Conservation (phyloP, 257 asterid species). For the Petunia axillaris region DNA sequence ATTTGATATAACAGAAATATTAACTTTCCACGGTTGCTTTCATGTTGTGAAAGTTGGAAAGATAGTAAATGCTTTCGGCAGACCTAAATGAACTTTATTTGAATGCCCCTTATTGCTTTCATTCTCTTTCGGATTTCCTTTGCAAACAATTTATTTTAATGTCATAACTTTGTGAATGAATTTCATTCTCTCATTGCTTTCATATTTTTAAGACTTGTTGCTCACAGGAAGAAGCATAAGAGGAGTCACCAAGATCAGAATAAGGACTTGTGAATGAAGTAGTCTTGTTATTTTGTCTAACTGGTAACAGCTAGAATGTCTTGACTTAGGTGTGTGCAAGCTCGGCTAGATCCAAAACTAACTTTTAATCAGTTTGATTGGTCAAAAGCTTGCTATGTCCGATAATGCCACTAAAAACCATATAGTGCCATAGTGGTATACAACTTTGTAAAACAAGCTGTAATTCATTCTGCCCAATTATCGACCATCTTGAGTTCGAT, state of each 20-base stretch:
- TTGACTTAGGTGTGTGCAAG: background rate
- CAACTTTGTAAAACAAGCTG: background rate
- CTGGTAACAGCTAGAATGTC: background rate
- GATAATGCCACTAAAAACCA: no score
- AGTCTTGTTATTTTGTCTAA: background rate
- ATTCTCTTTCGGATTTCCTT: no score
- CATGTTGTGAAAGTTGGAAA: background rate
- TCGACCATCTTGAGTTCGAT: background rate
- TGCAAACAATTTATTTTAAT: background rate
- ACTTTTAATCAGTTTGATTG: no score
- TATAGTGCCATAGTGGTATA: no score
- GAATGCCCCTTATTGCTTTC: background rate
- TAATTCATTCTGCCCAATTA: background rate
- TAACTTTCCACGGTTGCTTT: background rate
- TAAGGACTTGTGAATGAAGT: conserved; percentile 13
- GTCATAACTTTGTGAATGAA: background rate
- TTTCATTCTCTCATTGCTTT: background rate
- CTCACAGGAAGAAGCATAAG: background rate
- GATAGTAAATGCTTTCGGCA: background rate
- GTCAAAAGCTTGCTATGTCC: background rate
- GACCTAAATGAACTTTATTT: background rate
- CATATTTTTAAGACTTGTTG: background rate
- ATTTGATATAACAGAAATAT: background rate
- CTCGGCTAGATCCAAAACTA: conserved; percentile 5
- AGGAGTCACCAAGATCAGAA: background rate